Evolutionary conservation across 2,329 filamentous ascomycete genomes (phyloP), one percentile per base, ranked within the genome.

Genomic region (Mycosphaerella arachidis): DNA sequence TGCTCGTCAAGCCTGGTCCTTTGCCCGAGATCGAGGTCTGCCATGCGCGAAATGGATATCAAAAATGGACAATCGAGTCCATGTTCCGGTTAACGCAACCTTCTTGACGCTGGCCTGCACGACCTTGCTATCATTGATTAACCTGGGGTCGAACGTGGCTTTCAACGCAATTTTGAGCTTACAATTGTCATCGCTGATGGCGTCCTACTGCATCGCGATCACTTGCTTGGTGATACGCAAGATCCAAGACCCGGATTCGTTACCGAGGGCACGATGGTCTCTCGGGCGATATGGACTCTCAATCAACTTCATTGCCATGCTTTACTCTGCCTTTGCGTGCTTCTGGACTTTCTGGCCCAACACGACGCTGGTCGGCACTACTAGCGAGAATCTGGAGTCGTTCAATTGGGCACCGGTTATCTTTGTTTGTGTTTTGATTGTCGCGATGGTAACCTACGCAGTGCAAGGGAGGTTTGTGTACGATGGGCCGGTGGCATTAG

Each of bases 311-410:
- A 27, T 62, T 31, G 62, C 63, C 18, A 56, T 53, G 13, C 48
- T 43, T 10, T 66, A 66, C 50, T 53, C 63, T 7, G 54, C 54
- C 5, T 66, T 66, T 53, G 63, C 63, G 1, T 59, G 63, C 48
- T 66, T 66, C 55, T 65, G 63, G 60, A 61, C 63, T 0, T 65
- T 65, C 48, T 65, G 63, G 63, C 62, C 62, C n/a, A 64, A 62
- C 33, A 51, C 59, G 12, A 62, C 60, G 40, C 10, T 40, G 20
- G 24, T 29, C 27, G 54, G 45, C 40, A 31, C 16, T 3, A 40
- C 52, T 29, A 60, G 57, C 1, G 59, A 62, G 1, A 55, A 60
- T 27, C 56, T 53, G 7, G 54, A 60, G 43, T 59, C 59, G 4
- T 62, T 66, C 53, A 66, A 66, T 24, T 66, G 63, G 63, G 63